Evolutionary conservation across 805 yeast genomes (phyloP).

Genomic region (Sugiyamaella qingdaonensis): DNA sequence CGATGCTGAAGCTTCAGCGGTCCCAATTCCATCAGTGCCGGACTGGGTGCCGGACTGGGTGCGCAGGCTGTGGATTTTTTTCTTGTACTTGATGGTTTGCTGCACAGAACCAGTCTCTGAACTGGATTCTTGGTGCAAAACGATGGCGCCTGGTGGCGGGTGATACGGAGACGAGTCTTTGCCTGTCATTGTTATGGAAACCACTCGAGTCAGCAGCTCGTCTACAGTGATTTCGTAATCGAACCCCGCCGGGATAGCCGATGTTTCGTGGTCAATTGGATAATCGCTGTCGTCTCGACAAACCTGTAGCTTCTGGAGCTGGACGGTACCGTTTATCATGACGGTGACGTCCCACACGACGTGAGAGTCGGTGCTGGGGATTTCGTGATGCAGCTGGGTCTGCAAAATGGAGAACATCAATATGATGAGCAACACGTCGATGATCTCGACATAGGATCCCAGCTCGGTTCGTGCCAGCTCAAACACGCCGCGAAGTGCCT

Average conservation of each 20-base stretch:
- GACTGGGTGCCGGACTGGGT: conserved; percentile 25
- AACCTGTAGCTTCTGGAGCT: conserved; percentile 11
- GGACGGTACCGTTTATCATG: conserved; percentile 30
- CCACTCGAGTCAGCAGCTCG: conserved; percentile 16
- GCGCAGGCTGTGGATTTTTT: background rate
- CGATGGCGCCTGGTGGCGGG: conserved; percentile 17
- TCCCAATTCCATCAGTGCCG: background rate
- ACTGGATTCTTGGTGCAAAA: conserved; percentile 13
- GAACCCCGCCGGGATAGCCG: conserved; percentile 18
- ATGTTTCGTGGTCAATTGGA: conserved; percentile 2
- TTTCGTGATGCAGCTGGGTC: conserved; percentile 24
- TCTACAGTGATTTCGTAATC: conserved; percentile 19
- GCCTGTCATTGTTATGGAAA: background rate
- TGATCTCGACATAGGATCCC: conserved; percentile 28
- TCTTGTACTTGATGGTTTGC: conserved; percentile 3
- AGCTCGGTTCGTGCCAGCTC: conserved; percentile 28
- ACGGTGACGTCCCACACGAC: conserved; percentile 33
- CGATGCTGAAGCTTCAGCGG: background rate
- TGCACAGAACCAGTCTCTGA: conserved; percentile 7
- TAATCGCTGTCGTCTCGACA: conserved; percentile 8
- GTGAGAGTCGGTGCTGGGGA: conserved; percentile 22
- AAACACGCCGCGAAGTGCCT: conserved; percentile 29
- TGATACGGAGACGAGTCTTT: background rate
- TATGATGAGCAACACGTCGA: conserved; percentile 28
- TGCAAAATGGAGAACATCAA: conserved; percentile 31